Conservation (phyloP, 805 yeast species). For the Pichia pseudocactophila region DNA sequence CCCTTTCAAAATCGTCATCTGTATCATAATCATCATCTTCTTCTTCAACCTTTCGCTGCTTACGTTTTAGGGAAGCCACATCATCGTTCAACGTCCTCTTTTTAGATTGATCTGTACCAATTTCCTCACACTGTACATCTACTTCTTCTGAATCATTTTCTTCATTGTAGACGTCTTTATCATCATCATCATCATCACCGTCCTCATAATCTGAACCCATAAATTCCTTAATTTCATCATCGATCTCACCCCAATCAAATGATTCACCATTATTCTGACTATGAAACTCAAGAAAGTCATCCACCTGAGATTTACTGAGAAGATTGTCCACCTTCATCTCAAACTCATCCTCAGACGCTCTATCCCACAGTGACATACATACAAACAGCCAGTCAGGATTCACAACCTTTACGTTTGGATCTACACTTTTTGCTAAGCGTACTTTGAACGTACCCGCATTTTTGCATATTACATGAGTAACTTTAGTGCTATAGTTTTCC, state of each 20-base stretch:
- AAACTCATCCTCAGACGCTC: slow-evolving; percentile 54
- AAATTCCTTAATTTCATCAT: slow-evolving; percentile 48
- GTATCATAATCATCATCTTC: slow-evolving; percentile 19
- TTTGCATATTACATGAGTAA: slow-evolving; percentile 84
- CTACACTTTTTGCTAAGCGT: slow-evolving; percentile 58
- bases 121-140: neutral
- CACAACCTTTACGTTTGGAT: slow-evolving; percentile 62
- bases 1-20: slow-evolving; percentile 41
- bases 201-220: slow-evolving; percentile 38
- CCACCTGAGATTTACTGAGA: slow-evolving; percentile 37
- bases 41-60: slow-evolving; percentile 18
- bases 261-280: slow-evolving; percentile 34
- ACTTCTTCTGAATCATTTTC: slow-evolving; percentile 6
- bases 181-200: slow-evolving; percentile 19
- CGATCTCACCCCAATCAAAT: slow-evolving; percentile 45
- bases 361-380: slow-evolving; percentile 72
- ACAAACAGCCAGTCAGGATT: slow-evolving; percentile 89
- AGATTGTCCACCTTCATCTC: slow-evolving; percentile 42
- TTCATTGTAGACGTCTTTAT: slow-evolving; percentile 12
- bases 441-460: slow-evolving; percentile 80
- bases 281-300: slow-evolving; percentile 30
- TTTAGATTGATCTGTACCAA: too few relatives aligned
- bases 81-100: too few relatives aligned
- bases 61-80: slow-evolving; percentile 5
- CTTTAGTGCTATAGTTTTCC: slow-evolving; percentile 55